Evolutionary conservation across 352 stramenopile genomes (phyloP), one percentile per base, ranked within the genome.

Genomic region (Pythium plurisporium): DNA sequence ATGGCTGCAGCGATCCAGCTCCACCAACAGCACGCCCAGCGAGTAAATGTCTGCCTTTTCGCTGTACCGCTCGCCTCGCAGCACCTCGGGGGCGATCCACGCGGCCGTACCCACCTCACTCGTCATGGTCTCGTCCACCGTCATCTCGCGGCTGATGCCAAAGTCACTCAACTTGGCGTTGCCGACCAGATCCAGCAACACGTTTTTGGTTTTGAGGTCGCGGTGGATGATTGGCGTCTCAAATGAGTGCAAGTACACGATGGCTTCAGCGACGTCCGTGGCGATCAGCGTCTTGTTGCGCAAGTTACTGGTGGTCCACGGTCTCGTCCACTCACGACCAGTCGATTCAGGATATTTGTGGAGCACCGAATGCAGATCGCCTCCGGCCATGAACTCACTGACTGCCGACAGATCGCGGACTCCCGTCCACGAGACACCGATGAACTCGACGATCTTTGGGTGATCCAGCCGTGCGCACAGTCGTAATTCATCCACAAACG

Each of bases 21-120:
- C 65, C 20, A 64, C 58, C 27, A 69, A 26, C n/a, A 69, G 19
- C 22, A 72, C 60, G 15, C 60, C 65, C 12, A 72, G 43, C 19
- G 59, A 69, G 38, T 72, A 72, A 19, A 72, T 69, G 37, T 72
- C 65, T 2, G 65, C 65, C 55, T 69, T 62, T 42, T 67, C 60
- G 7, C 42, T 62, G 55, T 72, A 72, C 27, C 59, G 59, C 14
- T 65, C 46, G 31, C 59, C 65, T 15, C 66, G 59, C 14, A 72
- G 37, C 11, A 72, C 53, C 42, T 72, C 64, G 6, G 59, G 59
- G 17, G 59, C 64, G 29, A 68, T 69, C 59, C 60, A 69, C 33
- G 54, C 53, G 15, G 66, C 47, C 5, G 60, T 67, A 8, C 65
- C 65, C 12, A 69, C 42, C 30, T 69, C 58, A 12, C 55, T 17